Base-by-base conservation (phyloP, 257 asterid genomes). In the Plantago elongata region DNA sequence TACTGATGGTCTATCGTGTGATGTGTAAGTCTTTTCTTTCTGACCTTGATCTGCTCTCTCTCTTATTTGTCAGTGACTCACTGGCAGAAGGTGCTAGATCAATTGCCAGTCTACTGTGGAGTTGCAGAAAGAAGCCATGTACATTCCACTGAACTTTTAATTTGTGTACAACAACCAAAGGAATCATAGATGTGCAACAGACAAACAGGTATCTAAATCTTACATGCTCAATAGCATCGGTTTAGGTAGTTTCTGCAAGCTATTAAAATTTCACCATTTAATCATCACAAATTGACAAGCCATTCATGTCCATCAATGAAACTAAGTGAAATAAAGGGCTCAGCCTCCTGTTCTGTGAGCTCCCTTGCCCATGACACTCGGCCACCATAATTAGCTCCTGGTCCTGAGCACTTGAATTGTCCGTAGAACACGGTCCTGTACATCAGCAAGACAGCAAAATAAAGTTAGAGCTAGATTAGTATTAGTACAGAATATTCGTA, bases 321-420 rank as follows among this genome's bases (percentile, higher is more conserved):
- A 79, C 83, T 79, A 61, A 88, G 82, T 13, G 96, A 80, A 34
- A 91, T 29, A 64, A 91, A 91, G 3, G 98, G 98, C 65, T 74
- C 52, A 29, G 94, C 98, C 71, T 91, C 89, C 65, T 82, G 70
- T 43, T 74, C 68, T 15, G 94, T 84, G 43, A 91, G 95, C 80
- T 88, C 95, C 72, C 98, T 84, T 9, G 96, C 83, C 96, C 95
- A 91, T 48, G 83, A 58, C 51, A 88, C 96, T 68, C 98, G 77
- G 9, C 89, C 98, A 64, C 87, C 92, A 16, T 49, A 67, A 3
- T 68, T 71, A 0, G 98, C 88, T 65, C 96, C 96, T 11, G 95
- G 98, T 13, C 98, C 96, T 11, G 89, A 86, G 48, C 98, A 88
- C 86, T 86, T 83, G 81, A 84, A 91, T 65, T 88, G 94, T 69